Evolutionary conservation across 2,329 filamentous ascomycete species (phyloP), one percentile per base, ranked within the genome.

Genomic region (Hymenoscyphus fraxineus): DNA sequence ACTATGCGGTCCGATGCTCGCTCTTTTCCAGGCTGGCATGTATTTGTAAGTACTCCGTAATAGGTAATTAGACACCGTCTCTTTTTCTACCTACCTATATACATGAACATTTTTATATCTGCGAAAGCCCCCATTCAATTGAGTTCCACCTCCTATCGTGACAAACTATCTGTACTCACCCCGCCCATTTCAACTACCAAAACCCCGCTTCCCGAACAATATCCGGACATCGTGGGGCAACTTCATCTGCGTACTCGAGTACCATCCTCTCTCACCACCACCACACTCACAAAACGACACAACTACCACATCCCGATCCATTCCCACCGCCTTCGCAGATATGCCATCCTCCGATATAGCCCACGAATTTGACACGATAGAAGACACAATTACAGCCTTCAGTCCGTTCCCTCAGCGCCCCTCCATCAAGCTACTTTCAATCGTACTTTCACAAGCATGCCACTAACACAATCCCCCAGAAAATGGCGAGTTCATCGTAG

Each of bases 401-500:
- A 82, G 87, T 89, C 80, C 67, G 85, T 77, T 59, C 58, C 62
- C n/a, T 4, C 51, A 22, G 39, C 9, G 44, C 31, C 6, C 47
- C 55, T 56, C 65, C 39, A 35, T 39, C 31, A 27, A 27, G 1
- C 27, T 27, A 27, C 27, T 27, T 27, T 27, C 27, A 3, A 1
- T 15, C 27, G 6, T 58, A 44, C 44, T 40, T 38, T 38, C 69
- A 1, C 40, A 32, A 54, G 15, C 51, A 39, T 59, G 19, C 19
- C 39, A 63, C 68, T 69, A 57, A 69, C 47, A 61, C 58, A 61
- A 59, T 38, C 47, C 54, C 39, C 58, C 64, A 91, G 88, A 83
- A 73, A 85, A 88, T 78, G 93, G 92, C 78, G 88, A 98, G 76
- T 98, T 98, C 83, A 89, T 99, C 76, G 88, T 99, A 67, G 94